phyloP scores from a whole-genome alignment of 768 basidiomycete genomes.

The Boletus reticulatus region DNA sequence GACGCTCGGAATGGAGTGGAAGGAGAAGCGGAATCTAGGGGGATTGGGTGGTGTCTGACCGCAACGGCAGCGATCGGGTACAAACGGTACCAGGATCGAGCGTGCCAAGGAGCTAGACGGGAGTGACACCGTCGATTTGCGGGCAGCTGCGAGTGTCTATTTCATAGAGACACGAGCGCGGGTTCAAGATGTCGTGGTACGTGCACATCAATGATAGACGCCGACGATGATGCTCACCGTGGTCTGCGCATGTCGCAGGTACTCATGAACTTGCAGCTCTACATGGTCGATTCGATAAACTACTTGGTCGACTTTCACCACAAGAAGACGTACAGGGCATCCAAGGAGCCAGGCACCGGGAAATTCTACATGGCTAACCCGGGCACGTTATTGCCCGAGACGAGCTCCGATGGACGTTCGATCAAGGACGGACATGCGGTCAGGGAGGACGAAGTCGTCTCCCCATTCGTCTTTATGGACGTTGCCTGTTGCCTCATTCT shows the following conservation, averaged over 20 bases:
- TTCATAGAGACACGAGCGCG: slow-evolving; percentile 92
- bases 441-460: slow-evolving; percentile 60
- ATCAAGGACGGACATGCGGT: no score
- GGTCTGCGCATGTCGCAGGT: slow-evolving; percentile 48
- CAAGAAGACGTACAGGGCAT: slow-evolving; percentile 88
- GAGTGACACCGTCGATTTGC: slow-evolving; percentile 54
- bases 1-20: slow-evolving; percentile 95
- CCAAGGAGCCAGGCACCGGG: slow-evolving; percentile 61
- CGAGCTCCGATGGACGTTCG: slow-evolving; percentile 34
- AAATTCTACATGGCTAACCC: slow-evolving; percentile 62
- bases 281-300: slow-evolving; percentile 93
- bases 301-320: slow-evolving; percentile 99
- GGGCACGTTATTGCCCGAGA: slow-evolving; percentile 38
- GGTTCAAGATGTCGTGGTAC: slow-evolving; percentile 88
- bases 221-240: neutral
- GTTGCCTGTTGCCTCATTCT: no score
- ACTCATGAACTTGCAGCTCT: slow-evolving; percentile 95
- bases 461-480: slow-evolving; percentile 71
- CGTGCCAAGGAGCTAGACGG: slow-evolving; percentile 64
- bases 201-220: slow-evolving; percentile 22
- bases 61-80: slow-evolving; percentile 33
- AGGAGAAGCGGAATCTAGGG: slow-evolving; percentile 79
- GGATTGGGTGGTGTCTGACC: slow-evolving; percentile 55
- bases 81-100: slow-evolving; percentile 50
- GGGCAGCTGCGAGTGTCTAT: slow-evolving; percentile 76